Base-by-base conservation (phyloP, 2,329 filamentous ascomycete species). In the Hymenoscyphus linearis region DNA sequence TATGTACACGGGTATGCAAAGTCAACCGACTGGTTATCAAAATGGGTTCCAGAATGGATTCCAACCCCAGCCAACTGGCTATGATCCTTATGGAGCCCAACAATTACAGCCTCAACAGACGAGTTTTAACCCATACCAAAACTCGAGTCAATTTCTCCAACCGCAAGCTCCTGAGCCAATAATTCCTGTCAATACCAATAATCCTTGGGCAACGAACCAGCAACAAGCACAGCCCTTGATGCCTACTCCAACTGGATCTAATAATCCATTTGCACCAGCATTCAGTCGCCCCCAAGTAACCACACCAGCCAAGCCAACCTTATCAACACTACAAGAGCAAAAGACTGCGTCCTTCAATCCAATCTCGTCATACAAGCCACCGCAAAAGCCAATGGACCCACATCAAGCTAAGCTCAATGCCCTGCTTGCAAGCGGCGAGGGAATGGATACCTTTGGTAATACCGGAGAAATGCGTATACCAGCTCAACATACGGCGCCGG, bases 391-490 rank as follows among this genome's bases (percentile, higher is more conserved):
- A 64, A 70, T 85, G 66, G 85, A 76, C 69, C 83, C 85, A 72
- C 86, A 87, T 74, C 83, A 87, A 72, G 86, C 88, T 25, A 89
- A 85, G 71, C 88, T 99, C 67, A 98, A 98, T 73, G 84, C 89
- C 1, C 85, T 99, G 36, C 85, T 99, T 52, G 84, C 92, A 2
- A 86, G 83, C 26, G 93, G 95, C 66, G 95, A 99, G 61, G 95
- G 95, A 26, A 90, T 96, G 80, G 95, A 99, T 73, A 99, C 95
- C 0, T 99, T 96, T 74, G 95, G 95, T 66, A 99, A 99, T 74
- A 91, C 91, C n/a, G 95, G 95, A 67, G 91, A 98, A 66, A 82
- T 96, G 54, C 92, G 95, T 75, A 96, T 99, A 66, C 95, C 95
- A 1, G 87, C 95, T 2, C 95, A 99, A 74, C 95, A 99, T 75